phyloP scores from a whole-genome alignment of 306 rosid species.

The Boehmeria nivea region DNA sequence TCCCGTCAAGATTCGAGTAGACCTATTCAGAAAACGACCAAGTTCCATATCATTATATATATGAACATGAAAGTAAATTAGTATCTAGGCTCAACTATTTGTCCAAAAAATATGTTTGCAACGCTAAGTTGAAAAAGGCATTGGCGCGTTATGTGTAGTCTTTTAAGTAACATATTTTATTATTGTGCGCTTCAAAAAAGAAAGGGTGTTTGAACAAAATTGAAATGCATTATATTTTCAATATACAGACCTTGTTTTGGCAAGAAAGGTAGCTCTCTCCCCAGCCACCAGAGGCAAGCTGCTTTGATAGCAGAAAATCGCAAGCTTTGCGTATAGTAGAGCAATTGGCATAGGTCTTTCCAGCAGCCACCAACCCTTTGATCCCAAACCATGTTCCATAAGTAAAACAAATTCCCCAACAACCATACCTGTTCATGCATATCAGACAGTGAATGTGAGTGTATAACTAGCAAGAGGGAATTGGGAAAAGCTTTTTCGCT shows the following conservation, averaged over 20 bases:
- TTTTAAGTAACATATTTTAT: neutral
- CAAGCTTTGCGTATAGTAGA: slow-evolving; percentile 60
- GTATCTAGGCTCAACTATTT: too few relatives aligned
- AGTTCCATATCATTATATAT: too few relatives aligned
- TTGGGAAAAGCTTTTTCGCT: too few relatives aligned
- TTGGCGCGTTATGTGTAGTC: too few relatives aligned
- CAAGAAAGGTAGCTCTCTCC: slow-evolving; percentile 82
- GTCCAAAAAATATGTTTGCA: too few relatives aligned
- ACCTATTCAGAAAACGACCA: slow-evolving; percentile 40
- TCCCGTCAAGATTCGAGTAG: slow-evolving; percentile 57
- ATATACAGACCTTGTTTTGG: slow-evolving; percentile 73
- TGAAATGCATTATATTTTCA: too few relatives aligned
- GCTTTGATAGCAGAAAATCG: slow-evolving; percentile 67
- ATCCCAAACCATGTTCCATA: slow-evolving; percentile 83
- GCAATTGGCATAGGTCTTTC: slow-evolving; percentile 50
- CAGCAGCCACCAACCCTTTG: slow-evolving; percentile 73
- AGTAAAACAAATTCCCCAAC: slow-evolving; percentile 89
- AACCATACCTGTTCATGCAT: slow-evolving; percentile 66
- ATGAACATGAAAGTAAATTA: too few relatives aligned
- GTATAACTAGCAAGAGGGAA: too few relatives aligned
- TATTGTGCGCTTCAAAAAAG: too few relatives aligned
- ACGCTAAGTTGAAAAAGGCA: too few relatives aligned
- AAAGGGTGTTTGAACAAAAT: too few relatives aligned
- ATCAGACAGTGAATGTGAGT: slow-evolving; percentile 8
- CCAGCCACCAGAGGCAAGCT: slow-evolving; percentile 84